phyloP scores from a whole-genome alignment of 2,329 filamentous ascomycete genomes.

The Aspergillus cejpii region DNA sequence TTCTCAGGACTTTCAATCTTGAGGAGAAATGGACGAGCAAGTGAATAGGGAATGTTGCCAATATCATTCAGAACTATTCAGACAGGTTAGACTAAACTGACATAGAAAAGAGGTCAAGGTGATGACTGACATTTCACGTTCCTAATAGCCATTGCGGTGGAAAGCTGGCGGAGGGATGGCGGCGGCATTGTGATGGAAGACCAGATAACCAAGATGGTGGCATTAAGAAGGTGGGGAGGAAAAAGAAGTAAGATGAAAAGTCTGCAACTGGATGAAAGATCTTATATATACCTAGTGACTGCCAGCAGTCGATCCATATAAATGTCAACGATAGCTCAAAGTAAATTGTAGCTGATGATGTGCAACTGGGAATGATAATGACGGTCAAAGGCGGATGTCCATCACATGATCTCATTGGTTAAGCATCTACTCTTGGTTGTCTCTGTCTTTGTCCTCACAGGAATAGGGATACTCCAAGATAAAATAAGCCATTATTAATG shows the following conservation, averaged over 20 bases:
- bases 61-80: slow-evolving; percentile 57
- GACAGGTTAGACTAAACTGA: neutral
- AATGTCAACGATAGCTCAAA: slow-evolving; percentile 2
- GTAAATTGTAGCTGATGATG: neutral
- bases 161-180: slow-evolving; percentile 32
- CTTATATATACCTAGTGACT: slow-evolving; percentile 6
- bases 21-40: slow-evolving; percentile 61
- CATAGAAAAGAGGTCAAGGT: neutral
- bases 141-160: slow-evolving; percentile 32
- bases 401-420: slow-evolving; percentile 19
- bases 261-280: neutral
- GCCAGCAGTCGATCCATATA: neutral
- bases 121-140: slow-evolving; percentile 33
- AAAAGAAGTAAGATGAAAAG: neutral
- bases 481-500: no score
- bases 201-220: slow-evolving; percentile 16
- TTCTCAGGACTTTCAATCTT: slow-evolving; percentile 68
- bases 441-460: no score
- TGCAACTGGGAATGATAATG: slow-evolving; percentile 1
- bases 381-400: slow-evolving; percentile 10
- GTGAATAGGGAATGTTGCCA: slow-evolving; percentile 61
- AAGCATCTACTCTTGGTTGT: no score
- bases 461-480: no score
- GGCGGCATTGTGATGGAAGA: slow-evolving; percentile 25
- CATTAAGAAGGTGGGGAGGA: slow-evolving; percentile 6